Conservation (phyloP, 495 filamentous ascomycete species). For the Penicillium coffeae region DNA sequence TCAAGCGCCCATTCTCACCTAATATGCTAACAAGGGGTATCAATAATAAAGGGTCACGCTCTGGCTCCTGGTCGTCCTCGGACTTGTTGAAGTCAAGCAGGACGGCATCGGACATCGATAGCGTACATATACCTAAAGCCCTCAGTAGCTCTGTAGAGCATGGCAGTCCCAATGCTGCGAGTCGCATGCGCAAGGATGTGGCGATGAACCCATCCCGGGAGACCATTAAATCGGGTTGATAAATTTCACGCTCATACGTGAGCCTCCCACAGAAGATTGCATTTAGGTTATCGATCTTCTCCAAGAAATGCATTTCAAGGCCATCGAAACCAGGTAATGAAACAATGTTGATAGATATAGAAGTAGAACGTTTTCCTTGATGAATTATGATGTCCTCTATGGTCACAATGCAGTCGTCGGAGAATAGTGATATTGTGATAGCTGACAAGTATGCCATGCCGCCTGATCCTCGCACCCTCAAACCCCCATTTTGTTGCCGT, state of each 20-base stretch:
- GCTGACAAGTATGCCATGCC: background rate
- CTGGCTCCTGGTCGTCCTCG: no score
- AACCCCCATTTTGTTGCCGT: background rate
- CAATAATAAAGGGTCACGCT: no score
- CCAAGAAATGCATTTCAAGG: background rate
- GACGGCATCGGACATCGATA: background rate
- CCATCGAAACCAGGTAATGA: background rate
- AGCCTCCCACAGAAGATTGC: background rate
- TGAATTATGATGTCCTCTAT: slow-evolving; percentile 1
- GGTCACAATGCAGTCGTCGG: slow-evolving; percentile 3
- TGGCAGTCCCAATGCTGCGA: background rate
- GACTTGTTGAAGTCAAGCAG: no score
- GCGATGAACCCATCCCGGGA: background rate
- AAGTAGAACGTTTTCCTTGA: background rate
- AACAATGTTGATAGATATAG: background rate
- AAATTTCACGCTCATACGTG: background rate
- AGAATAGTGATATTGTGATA: background rate
- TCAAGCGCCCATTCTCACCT: background rate
- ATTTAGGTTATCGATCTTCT: background rate
- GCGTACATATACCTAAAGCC: background rate
- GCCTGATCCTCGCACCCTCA: background rate
- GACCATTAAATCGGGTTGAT: background rate
- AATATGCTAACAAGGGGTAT: background rate
- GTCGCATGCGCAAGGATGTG: background rate
- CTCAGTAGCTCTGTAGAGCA: background rate